Evolutionary conservation across 225 moss, liverwort and hornwort species (phyloP).

Genomic region (Physcomitrellopsis africana): DNA sequence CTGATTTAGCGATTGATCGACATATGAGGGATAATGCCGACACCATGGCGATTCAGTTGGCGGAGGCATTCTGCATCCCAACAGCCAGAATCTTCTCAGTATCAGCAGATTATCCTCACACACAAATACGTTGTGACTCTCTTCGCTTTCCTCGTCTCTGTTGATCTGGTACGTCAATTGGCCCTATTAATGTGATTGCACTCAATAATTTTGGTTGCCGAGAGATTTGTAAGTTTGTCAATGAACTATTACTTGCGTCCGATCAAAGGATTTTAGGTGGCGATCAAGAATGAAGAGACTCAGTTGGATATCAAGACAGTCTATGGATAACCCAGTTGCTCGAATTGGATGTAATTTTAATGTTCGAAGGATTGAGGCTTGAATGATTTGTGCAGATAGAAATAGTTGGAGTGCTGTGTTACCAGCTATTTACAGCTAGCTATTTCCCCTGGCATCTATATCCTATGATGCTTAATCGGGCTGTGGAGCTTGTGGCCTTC

Average conservation of each 20-base stretch:
- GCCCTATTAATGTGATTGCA: not conserved
- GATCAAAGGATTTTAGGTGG: no score
- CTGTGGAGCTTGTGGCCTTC: constrained; percentile 71
- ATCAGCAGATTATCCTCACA: constrained; percentile 68
- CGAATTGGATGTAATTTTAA: not conserved
- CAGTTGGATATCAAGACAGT: no score
- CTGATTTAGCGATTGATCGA: no score
- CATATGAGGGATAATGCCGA: constrained; percentile 41
- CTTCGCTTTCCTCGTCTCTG: constrained; percentile 70
- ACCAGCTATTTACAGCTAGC: constrained; percentile 66
- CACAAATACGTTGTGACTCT: constrained; percentile 75
- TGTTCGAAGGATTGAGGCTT: no score
- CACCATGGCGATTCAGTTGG: constrained; percentile 57
- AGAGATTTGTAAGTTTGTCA: no score
- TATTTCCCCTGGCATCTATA: constrained; percentile 72
- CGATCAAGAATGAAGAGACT: no score
- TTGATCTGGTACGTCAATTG: constrained; percentile 49
- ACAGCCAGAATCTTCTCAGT: constrained; percentile 56
- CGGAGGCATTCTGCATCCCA: constrained; percentile 42
- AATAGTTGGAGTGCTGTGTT: constrained; percentile 66
- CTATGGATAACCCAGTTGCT: not conserved
- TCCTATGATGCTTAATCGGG: constrained; percentile 73
- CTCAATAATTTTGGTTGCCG: not conserved
- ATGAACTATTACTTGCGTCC: no score
- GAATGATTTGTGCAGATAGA: constrained; percentile 49